Conservation (phyloP, 805 yeast species). For the Komagataella phaffii region DNA sequence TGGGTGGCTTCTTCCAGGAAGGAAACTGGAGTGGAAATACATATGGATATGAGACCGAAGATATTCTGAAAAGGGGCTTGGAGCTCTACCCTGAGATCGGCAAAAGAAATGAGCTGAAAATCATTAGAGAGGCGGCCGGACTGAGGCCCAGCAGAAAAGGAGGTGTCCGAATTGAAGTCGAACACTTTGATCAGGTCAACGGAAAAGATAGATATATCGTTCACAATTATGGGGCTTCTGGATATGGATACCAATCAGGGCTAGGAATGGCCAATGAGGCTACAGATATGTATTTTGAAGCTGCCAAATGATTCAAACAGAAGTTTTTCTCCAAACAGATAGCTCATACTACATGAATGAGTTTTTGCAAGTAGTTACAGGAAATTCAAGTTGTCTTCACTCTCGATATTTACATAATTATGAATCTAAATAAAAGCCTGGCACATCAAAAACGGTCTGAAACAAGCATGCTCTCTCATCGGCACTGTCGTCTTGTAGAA, state of each 20-base stretch:
- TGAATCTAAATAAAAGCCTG: not conserved
- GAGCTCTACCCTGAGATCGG: slow-evolving; percentile 35
- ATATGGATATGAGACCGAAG: slow-evolving; percentile 39
- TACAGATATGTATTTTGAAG: not conserved
- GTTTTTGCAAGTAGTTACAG: too few relatives aligned
- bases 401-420: not conserved
- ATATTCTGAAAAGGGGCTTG: slow-evolving; percentile 47
- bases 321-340: too few relatives aligned
- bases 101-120: slow-evolving; percentile 24
- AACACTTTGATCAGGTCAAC: slow-evolving; percentile 25
- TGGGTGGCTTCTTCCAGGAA: slow-evolving; percentile 65
- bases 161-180: slow-evolving; percentile 58
- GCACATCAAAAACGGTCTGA: not conserved
- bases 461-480: not conserved
- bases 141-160: slow-evolving; percentile 67
- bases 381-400: too few relatives aligned
- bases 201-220: slow-evolving; percentile 21
- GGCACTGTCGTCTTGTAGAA: not conserved
- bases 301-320: not conserved
- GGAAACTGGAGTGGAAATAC: slow-evolving; percentile 53
- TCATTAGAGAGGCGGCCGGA: slow-evolving; percentile 58
- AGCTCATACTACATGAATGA: not conserved
- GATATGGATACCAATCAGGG: slow-evolving; percentile 58
- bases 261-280: slow-evolving; percentile 44
- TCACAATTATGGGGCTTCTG: slow-evolving; percentile 64